These are phyloP conservation scores for Hymenochaete sp. DNA, from an alignment of 1,284 basidiomycete species.

Conservation along the genomic window DNA sequence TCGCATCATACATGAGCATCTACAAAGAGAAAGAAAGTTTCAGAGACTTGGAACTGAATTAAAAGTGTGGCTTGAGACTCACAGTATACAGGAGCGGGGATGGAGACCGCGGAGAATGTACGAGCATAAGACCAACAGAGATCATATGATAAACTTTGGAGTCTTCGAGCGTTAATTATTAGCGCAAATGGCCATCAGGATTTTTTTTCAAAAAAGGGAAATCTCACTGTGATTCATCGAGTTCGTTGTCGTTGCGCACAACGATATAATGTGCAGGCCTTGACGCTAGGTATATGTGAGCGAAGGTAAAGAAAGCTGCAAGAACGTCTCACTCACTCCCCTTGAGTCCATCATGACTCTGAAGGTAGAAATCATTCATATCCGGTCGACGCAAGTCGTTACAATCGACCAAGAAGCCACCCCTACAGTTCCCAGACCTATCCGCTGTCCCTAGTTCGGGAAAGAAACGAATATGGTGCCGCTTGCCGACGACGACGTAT, in stretches of 20 bases:
- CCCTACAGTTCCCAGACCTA: constrained; percentile 26
- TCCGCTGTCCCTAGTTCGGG: constrained; percentile 24
- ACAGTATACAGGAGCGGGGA: constrained; percentile 30
- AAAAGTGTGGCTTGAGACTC: constrained; percentile 9
- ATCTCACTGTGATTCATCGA: constrained; percentile 15
- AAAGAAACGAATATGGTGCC: constrained; percentile 35
- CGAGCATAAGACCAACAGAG: constrained; percentile 30
- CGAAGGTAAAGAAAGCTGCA: neutral
- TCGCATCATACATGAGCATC: constrained; percentile 15
- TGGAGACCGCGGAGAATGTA: constrained; percentile 30
- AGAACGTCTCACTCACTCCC: constrained; percentile 27
- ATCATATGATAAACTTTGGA: constrained; percentile 28
- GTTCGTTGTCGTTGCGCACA: constrained; percentile 26
- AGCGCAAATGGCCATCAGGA: neutral
- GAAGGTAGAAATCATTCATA: constrained; percentile 29
- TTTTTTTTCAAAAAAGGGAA: neutral
- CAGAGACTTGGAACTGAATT: neutral
- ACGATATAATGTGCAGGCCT: constrained; percentile 28
- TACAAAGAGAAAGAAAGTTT: neutral
- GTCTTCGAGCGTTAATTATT: neutral
- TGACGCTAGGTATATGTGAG: constrained; percentile 13
- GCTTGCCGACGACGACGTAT: constrained; percentile 34
- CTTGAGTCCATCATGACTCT: constrained; percentile 31
- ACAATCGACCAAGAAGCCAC: constrained; percentile 28
- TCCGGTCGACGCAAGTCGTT: constrained; percentile 19